Percentiles rank a stretch among this genome's conserved stretches.
Evolutionary conservation across 257 asterid genomes (phyloP).

Genomic region (Solanum neorickii): DNA sequence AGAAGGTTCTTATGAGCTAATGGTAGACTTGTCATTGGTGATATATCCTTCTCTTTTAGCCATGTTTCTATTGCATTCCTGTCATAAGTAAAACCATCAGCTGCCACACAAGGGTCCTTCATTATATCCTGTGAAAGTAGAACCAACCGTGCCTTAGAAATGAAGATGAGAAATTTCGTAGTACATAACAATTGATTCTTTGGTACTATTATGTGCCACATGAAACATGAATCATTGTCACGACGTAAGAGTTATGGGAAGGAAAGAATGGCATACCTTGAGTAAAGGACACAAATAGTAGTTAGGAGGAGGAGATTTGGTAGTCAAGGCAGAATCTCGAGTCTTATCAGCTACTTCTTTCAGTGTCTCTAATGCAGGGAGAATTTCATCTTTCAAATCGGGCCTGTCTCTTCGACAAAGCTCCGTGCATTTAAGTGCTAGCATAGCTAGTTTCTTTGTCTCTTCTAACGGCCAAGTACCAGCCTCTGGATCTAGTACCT

Average conservation of each 20-base stretch:
- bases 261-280: conserved; percentile 28
- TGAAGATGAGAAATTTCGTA: background rate
- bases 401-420: conserved; percentile 61
- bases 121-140: conserved; percentile 49
- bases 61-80: conserved; percentile 58
- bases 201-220: background rate
- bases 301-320: conserved; percentile 35
- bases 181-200: background rate
- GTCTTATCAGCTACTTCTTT: conserved; percentile 38
- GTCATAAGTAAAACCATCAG: conserved; percentile 82
- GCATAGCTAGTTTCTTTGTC: conserved; percentile 33
- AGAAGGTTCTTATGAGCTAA: conserved; percentile 50
- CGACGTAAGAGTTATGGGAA: background rate
- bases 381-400: conserved; percentile 34
- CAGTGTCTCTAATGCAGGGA: conserved; percentile 56
- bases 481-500: conserved; percentile 44
- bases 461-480: conserved; percentile 70
- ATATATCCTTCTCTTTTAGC: conserved; percentile 40
- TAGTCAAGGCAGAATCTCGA: conserved; percentile 12
- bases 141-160: background rate
- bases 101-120: conserved; percentile 88
- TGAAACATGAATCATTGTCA: background rate
- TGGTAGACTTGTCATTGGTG: conserved; percentile 51
- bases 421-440: conserved; percentile 73
- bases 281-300: conserved; percentile 69